Evolutionary conservation across 345 rosid species (phyloP).

Genomic region (Hevea brasiliensis): DNA sequence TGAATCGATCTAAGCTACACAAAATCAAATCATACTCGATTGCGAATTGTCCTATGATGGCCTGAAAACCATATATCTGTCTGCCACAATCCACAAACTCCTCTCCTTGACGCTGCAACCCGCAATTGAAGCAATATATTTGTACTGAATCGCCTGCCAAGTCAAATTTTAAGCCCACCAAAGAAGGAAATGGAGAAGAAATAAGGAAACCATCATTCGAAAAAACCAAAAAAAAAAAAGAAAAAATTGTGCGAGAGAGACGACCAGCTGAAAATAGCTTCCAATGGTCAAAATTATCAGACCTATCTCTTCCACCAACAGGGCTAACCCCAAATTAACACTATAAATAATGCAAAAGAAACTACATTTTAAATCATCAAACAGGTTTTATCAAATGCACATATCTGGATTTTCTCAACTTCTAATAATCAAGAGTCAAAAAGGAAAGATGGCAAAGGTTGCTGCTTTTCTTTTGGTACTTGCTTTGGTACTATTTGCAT

Average conservation of each 20-base stretch:
- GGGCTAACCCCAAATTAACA: too few relatives aligned
- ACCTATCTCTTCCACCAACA: not conserved
- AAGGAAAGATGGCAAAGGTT: constrained; percentile 15
- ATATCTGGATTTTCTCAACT: not conserved
- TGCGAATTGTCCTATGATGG: too few relatives aligned
- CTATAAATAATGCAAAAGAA: not conserved
- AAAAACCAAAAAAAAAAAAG: too few relatives aligned
- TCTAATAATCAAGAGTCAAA: not conserved
- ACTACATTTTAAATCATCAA: not conserved
- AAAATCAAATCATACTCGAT: too few relatives aligned
- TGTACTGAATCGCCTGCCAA: too few relatives aligned
- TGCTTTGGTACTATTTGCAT: constrained; percentile 1
- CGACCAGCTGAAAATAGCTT: not conserved
- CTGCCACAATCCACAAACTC: too few relatives aligned
- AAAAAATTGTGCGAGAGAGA: not conserved
- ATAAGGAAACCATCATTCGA: too few relatives aligned
- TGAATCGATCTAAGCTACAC: too few relatives aligned
- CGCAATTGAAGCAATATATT: too few relatives aligned
- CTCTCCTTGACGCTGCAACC: too few relatives aligned
- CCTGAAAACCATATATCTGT: too few relatives aligned
- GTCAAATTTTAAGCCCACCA: not conserved
- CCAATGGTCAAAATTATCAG: not conserved
- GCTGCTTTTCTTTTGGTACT: not conserved
- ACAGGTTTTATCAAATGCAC: not conserved
- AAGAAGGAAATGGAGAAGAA: not conserved